Conservation (phyloP, 768 basidiomycete species). For the Psilocybe subaeruginosa region DNA sequence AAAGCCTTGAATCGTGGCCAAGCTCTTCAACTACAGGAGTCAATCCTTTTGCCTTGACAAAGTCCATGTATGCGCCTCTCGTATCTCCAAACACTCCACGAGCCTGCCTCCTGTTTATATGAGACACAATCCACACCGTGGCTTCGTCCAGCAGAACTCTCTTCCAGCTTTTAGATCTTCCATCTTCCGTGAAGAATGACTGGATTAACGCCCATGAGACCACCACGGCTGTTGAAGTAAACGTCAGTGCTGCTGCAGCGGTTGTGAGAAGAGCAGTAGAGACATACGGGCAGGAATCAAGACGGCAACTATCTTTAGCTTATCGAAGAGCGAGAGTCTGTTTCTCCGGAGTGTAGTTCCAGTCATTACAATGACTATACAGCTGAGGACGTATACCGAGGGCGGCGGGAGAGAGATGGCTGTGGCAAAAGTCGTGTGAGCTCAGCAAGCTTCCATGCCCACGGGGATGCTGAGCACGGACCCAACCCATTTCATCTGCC, state of each 20-base stretch:
- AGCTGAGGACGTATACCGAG: background rate
- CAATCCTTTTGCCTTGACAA: constrained; percentile 18
- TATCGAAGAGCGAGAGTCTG: constrained; percentile 8
- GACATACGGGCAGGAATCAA: constrained; percentile 17
- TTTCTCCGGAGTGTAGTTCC: constrained; percentile 14
- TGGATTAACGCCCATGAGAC: constrained; percentile 14
- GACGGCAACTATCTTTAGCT: constrained; percentile 6
- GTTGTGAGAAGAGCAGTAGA: background rate
- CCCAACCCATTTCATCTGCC: no score
- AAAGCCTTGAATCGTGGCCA: constrained; percentile 11
- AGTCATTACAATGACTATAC: background rate
- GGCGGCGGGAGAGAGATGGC: background rate
- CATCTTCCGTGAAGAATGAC: constrained; percentile 18
- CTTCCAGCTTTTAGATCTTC: constrained; percentile 18
- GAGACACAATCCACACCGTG: background rate
- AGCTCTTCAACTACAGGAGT: constrained; percentile 23
- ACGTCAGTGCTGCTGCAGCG: background rate
- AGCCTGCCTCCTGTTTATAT: constrained; percentile 14
- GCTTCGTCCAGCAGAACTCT: constrained; percentile 10
- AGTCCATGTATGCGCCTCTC: constrained; percentile 18
- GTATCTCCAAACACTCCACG: constrained; percentile 22
- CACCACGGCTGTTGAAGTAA: constrained; percentile 5
- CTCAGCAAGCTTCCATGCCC: no score
- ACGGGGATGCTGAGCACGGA: no score
- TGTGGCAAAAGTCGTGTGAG: background rate